Base-by-base conservation (phyloP, 2,329 filamentous ascomycete species). In the Pseudogymnoascus sp. region DNA sequence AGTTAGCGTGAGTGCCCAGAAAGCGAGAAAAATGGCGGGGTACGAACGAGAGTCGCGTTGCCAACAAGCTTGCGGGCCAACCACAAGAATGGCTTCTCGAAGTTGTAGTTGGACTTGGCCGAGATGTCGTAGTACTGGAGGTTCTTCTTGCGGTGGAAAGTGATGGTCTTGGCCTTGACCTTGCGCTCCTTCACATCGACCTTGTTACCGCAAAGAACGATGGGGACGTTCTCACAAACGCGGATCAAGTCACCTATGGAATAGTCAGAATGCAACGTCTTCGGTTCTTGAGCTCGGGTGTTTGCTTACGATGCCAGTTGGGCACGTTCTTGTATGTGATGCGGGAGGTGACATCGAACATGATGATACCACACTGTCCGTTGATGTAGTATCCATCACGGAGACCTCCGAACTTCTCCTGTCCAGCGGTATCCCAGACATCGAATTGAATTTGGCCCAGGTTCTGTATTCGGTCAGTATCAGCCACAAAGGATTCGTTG, bases 271-370 rank as follows among this genome's bases (percentile, higher is more conserved):
- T 39, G 29, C n/a, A 12, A 26, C 19, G 8, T 2, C 37, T 49
- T 16, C 35, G 19, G 52, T 35, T 4, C 29, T 61, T 11, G 59
- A 37, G 39, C 23, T 31, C 14, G 21, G 43, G 38, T 45, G 33
- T 59, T 35, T 65, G 87, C 91, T 77, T 88, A 96, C 94, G 94
- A 81, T 99, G 94, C 94, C 94, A 99, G 90, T 97, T 97, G 82
- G 94, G 94, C 68, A 99, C 94, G 84, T 99, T 99, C 90, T 99
- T 99, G 89, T 99, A 99, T 78, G 94, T 99, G 78, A 99, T 97
- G 76, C 94, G 91, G 71, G 93, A 97, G 68, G 94, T 97, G 70
- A 99, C 93, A 80, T 99, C 93, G 80, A 99, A 99, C 93, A 99
- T 99, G 88, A 99, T 97, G 84, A 99, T 97, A 82, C 94, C 93